Evolutionary conservation across 2,329 filamentous ascomycete species (phyloP).

Genomic region (Alternaria hordeiaustralica): DNA sequence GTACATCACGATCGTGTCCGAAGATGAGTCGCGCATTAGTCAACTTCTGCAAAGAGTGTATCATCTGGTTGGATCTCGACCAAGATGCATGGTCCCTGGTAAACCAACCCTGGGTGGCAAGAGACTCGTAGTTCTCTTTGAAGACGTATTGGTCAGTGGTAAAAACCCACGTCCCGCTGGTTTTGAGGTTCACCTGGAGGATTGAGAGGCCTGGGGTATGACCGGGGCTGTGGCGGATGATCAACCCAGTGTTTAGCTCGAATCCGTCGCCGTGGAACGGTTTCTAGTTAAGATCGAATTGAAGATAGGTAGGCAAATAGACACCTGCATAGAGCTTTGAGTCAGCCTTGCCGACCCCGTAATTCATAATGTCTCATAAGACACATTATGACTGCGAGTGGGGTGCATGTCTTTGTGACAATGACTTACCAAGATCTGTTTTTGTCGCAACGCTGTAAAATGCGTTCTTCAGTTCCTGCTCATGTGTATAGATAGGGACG

Average conservation of each 20-base stretch:
- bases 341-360: too few species aligned
- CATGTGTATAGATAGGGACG: slow-evolving; percentile 48
- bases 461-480: slow-evolving; percentile 48
- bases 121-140: slow-evolving; percentile 42
- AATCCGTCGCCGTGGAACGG: background rate
- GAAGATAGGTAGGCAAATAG: too few species aligned
- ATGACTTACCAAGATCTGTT: slow-evolving; percentile 38
- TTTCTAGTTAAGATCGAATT: too few species aligned
- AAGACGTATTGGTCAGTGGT: slow-evolving; percentile 49
- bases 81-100: slow-evolving; percentile 46
- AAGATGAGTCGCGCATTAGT: slow-evolving; percentile 33
- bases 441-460: slow-evolving; percentile 42
- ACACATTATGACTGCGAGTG: too few species aligned
- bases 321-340: too few species aligned
- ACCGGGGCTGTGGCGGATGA: background rate
- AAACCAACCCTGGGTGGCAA: slow-evolving; percentile 46
- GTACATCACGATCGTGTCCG: slow-evolving; percentile 33
- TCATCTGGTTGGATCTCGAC: slow-evolving; percentile 35
- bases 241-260: background rate
- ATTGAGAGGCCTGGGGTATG: slow-evolving; percentile 35
- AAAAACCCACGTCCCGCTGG: slow-evolving; percentile 46
- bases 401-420: slow-evolving; percentile 44
- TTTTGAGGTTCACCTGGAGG: slow-evolving; percentile 46
- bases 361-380: too few species aligned
- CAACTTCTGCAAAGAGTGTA: slow-evolving; percentile 32